phyloP scores from a whole-genome alignment of 108 stramenopile species.

The Skeletonema menzelii region DNA sequence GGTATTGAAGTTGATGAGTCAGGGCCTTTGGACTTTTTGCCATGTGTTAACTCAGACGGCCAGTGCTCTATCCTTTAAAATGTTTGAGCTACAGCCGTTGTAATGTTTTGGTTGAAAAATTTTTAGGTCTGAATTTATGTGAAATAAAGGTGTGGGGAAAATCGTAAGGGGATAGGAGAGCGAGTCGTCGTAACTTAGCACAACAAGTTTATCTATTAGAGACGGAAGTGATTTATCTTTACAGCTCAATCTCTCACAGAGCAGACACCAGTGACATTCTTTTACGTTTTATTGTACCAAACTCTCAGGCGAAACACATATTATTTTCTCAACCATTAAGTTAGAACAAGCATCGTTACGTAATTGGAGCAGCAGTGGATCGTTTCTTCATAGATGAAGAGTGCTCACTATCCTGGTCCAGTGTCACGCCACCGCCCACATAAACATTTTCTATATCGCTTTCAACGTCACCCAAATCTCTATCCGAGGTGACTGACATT shows the following conservation, averaged over 20 bases:
- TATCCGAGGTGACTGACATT: not conserved
- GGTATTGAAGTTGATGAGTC: slow-evolving; percentile 89
- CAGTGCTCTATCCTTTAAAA: slow-evolving; percentile 38
- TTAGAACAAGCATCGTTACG: not conserved
- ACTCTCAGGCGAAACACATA: not conserved
- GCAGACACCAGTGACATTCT: too few species aligned
- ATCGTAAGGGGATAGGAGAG: not conserved
- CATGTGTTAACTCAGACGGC: slow-evolving; percentile 62
- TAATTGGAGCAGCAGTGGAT: not conserved
- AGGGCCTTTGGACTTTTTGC: slow-evolving; percentile 89
- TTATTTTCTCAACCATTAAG: not conserved
- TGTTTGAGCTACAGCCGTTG: not conserved
- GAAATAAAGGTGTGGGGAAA: not conserved
- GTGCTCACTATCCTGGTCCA: not conserved
- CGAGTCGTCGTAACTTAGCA: too few species aligned
- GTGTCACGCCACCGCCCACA: not conserved
- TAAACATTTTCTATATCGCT: not conserved
- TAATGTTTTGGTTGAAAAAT: not conserved
- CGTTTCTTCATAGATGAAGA: not conserved
- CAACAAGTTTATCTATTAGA: too few species aligned
- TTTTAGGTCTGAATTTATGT: not conserved
- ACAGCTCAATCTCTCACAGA: too few species aligned
- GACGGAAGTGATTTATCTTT: too few species aligned
- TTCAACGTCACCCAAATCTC: not conserved
- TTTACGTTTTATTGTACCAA: not conserved